Base-by-base conservation (phyloP, 352 stramenopile genomes). In the Peronospora belbahrii region DNA sequence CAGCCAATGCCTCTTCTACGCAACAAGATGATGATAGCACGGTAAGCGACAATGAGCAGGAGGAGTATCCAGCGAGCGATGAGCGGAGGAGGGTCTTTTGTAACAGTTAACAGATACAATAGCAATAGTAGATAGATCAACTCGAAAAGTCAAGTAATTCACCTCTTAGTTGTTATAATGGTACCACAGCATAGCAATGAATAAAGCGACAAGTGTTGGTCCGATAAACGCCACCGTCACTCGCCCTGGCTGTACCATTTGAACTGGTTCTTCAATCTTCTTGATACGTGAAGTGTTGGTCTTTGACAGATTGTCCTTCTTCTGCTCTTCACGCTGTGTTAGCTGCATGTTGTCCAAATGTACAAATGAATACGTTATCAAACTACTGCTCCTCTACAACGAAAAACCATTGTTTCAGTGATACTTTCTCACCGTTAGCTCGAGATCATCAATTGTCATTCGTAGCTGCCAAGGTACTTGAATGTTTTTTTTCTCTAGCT, bases 371-470 rank as follows among this genome's bases (percentile, higher is more conserved):
- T 20, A 38, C 11, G 22, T 9, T 1, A 15, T 41, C 30, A 36
- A 25, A 27, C 6, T 6, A 33, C 34, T 3, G 24, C 8, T 17
- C 9, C 14, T 10, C 13, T 10, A 27, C 27, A 31, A 31, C 6
- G 5, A 2, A 31, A 31, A 11, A 10, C 7, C 27, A 31, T 31
- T 11, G 27, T n/a, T 18, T 34, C 20, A 10, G n/a, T 19, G 0
- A 35, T 17, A 15, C n/a, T n/a, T 1, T 23, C 73, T 20, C 34
- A 92, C 80, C 62, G 80, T 88, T 28, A 87, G 64, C 41, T 92
- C 80, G 7, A 92, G 62, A 41, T 89, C 80, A 47, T 89, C 75
- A 47, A 89, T 85, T 38, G 76, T 82, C 70, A 84, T 70, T 19
- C 69, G 69, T 46, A 87, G 46, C 36, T 87, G 72, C 74, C 72